A percentile compares a stretch with the other conserved stretches of the same genome.
Conservation (phyloP, 352 stramenopile species). For the Pythium monospermum region DNA sequence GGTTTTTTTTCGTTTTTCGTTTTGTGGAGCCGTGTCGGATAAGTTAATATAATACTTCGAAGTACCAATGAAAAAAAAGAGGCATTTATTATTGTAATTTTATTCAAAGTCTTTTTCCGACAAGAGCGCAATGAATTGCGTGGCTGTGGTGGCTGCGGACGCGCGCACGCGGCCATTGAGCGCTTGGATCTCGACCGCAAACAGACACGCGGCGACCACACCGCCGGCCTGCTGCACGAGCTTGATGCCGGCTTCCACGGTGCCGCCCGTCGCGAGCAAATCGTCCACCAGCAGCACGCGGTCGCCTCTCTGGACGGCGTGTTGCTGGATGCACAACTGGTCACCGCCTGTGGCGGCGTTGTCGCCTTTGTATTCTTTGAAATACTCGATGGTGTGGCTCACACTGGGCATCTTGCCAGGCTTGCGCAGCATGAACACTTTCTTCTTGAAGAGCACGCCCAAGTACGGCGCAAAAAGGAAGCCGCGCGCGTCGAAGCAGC, state of each 20-base stretch:
- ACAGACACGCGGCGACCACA: conserved; percentile 88
- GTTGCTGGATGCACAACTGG: conserved; percentile 82
- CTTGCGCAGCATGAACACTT: conserved; percentile 99
- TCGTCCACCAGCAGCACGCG: conserved; percentile 97
- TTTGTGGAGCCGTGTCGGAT: too few species aligned
- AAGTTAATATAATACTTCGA: too few species aligned
- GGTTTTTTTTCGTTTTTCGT: conserved; percentile 1
- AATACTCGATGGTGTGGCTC: conserved; percentile 89
- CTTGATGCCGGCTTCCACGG: conserved; percentile 83
- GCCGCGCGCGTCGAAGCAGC: conserved; percentile 94
- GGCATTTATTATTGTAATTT: not conserved
- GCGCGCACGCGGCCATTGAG: conserved; percentile 52
- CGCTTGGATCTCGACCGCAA: conserved; percentile 92
- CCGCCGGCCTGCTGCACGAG: conserved; percentile 86
- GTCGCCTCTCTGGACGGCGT: conserved; percentile 68
- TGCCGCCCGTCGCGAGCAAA: conserved; percentile 96
- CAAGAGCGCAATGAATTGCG: conserved; percentile 60
- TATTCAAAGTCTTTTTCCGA: conserved; percentile 62
- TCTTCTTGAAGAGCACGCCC: conserved; percentile 93
- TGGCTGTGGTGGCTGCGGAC: conserved; percentile 31
- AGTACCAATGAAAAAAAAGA: too few species aligned
- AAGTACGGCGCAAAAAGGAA: conserved; percentile 96
- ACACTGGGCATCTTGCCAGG: conserved; percentile 96
- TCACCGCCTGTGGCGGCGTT: conserved; percentile 66
- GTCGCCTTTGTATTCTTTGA: conserved; percentile 92